Percentiles rank a stretch among this genome's conserved stretches.
phyloP scores from a whole-genome alignment of 768 basidiomycete species.

The Serendipita sp. region DNA sequence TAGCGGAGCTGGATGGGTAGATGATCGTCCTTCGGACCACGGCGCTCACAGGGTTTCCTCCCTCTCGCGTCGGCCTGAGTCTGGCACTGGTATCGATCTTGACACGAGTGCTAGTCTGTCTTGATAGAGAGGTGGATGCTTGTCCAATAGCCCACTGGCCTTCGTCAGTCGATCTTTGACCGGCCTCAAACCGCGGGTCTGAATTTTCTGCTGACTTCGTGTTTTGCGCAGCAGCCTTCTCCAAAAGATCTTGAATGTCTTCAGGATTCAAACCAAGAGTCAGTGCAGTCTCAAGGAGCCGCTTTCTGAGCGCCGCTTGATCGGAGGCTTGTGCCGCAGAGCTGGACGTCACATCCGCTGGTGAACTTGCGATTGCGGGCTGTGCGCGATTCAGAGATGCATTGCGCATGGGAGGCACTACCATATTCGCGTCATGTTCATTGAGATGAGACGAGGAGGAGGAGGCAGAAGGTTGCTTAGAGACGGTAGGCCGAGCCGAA shows the following conservation, averaged over 20 bases:
- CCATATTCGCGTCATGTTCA: not conserved
- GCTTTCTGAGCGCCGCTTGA: not conserved
- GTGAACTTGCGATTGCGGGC: not conserved
- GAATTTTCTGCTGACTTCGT: not conserved
- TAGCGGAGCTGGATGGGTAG: conserved; percentile 49
- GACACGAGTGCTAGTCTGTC: not conserved
- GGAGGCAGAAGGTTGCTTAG: not conserved
- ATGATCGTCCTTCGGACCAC: conserved; percentile 68
- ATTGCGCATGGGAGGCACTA: not conserved
- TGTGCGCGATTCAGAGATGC: not conserved
- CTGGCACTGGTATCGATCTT: not conserved
- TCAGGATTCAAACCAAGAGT: not conserved
- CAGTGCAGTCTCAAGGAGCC: not conserved
- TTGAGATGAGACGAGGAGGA: not conserved
- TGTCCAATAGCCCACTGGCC: not conserved
- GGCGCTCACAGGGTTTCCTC: not conserved
- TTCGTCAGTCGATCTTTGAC: not conserved
- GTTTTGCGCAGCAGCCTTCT: not conserved
- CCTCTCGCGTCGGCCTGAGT: conserved; percentile 1
- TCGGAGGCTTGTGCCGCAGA: not conserved
- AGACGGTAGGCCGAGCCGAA: not conserved
- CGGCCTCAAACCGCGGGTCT: not conserved
- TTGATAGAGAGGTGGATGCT: not conserved
- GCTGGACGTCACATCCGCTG: not conserved
- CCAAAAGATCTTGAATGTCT: not conserved